Evolutionary conservation across 352 stramenopile species (phyloP), one percentile per base, ranked within the genome.

Genomic region (Phytophthora kernoviae): DNA sequence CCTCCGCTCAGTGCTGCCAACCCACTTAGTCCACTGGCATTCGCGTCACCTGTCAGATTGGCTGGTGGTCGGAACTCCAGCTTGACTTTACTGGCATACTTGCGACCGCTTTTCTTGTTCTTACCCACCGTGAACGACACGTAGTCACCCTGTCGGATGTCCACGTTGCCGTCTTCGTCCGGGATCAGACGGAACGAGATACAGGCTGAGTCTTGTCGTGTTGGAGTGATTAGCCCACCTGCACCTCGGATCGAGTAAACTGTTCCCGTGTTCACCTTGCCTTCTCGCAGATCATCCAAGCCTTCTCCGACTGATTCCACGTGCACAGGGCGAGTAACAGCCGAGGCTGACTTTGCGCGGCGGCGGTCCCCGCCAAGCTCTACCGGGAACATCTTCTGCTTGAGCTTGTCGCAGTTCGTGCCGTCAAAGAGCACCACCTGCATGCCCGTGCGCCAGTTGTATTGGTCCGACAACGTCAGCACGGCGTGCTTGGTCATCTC

Each of bases 401-500:
- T 95, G 43, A 95, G 75, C 56, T 92, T 93, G 51, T 95, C 86
- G 55, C 75, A 90, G 68, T 91, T 95, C 46, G 86, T 95, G 63
- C 86, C 86, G 51, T 95, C 86, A 74, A 95, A 95, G 51, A 95
- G 79, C 65, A 95, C 86, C 48, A 95, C 86, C 57, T 95, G 86
- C 70, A 95, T 89, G 43, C 86, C 86, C 24, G 86, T 90, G 50
- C 84, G 86, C 82, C 80, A 93, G 65, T 95, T 93, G 69, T 95
- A 95, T 56, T 91, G 75, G 50, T 95, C 86, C 62, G 86, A 95
- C 10, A 95, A 62, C 34, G 86, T 95, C 42, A 95, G 58, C 49
- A 95, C 86, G 10, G 86, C 86, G 75, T 95, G 86, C 75, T 95
- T 95, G 60, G 86, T 76, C 86, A 95, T 95, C 45, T 95, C 86